Conservation (phyloP, 2,329 filamentous ascomycete species). For the Pyricularia sp. region DNA sequence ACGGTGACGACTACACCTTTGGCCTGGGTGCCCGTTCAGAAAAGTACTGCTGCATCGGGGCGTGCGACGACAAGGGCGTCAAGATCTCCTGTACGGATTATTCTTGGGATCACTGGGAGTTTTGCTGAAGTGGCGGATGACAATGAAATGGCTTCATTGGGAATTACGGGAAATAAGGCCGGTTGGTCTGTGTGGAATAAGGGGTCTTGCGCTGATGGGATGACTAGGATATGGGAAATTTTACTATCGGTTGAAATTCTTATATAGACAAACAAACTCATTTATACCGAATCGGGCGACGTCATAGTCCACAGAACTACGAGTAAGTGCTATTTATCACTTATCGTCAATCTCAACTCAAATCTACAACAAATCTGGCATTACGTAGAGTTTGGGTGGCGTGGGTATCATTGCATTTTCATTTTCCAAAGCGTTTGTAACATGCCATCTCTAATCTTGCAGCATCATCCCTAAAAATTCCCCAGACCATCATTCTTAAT, state of each 20-base stretch:
- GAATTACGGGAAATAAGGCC: too few relatives aligned
- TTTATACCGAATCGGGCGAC: neutral
- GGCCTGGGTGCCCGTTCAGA: neutral
- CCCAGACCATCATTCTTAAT: constrained; percentile 12
- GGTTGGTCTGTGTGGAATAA: too few relatives aligned
- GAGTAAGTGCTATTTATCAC: neutral
- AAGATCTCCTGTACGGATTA: neutral
- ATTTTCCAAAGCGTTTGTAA: neutral
- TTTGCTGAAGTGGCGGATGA: neutral
- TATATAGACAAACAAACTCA: neutral
- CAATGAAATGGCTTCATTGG: too few relatives aligned
- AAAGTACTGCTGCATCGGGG: neutral
- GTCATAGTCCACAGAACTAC: too few relatives aligned
- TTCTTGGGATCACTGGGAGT: neutral
- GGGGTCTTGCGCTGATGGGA: neutral
- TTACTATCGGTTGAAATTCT: neutral
- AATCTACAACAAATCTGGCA: neutral
- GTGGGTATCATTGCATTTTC: neutral
- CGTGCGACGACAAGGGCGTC: neutral
- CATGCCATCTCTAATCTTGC: too few relatives aligned
- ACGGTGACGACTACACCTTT: neutral
- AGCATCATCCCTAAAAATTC: neutral
- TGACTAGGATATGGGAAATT: too few relatives aligned
- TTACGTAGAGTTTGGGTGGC: neutral
- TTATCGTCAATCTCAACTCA: neutral